phyloP scores from a whole-genome alignment of 371 early-diverging fungal species.

The Lichtheimia ramosa region DNA sequence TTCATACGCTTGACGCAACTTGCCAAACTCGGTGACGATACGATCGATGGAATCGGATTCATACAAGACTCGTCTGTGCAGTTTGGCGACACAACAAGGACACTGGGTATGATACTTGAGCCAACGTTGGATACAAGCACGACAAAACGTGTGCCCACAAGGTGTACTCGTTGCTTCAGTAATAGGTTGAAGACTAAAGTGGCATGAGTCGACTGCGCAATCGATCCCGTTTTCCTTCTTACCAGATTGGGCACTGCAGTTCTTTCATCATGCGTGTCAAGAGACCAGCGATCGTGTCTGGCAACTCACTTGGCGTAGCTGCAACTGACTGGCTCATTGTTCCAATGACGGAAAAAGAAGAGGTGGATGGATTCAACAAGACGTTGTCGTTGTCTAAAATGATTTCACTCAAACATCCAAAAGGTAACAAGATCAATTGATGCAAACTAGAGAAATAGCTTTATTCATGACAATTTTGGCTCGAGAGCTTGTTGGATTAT shows the following conservation, averaged over 20 bases:
- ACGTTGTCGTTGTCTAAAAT: no score
- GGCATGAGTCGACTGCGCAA: no score
- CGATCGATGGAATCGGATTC: constrained; percentile 1
- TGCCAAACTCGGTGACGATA: constrained; percentile 7
- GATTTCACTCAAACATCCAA: no score
- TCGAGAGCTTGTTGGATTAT: no score
- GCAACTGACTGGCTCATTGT: background rate
- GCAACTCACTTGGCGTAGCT: constrained; percentile 7
- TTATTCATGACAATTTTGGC: no score
- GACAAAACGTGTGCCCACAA: constrained; percentile 16
- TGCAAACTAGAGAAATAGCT: no score
- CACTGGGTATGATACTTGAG: background rate
- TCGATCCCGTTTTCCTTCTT: background rate
- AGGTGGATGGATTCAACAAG: no score
- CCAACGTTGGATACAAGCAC: constrained; percentile 8
- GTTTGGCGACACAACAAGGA: constrained; percentile 10
- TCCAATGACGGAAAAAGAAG: background rate
- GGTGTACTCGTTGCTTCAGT: constrained; percentile 13
- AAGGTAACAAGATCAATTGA: no score
- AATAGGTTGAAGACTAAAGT: constrained; percentile 7
- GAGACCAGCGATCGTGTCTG: constrained; percentile 12
- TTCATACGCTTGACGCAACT: constrained; percentile 12
- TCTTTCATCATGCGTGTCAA: constrained; percentile 9
- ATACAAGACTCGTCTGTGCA: constrained; percentile 4
- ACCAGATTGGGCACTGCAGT: constrained; percentile 16